Percentiles rank a stretch among this genome's conserved stretches.
Evolutionary conservation across 305 asterid genomes (phyloP).

Genomic region (Fraxinus xanthoxyloides): DNA sequence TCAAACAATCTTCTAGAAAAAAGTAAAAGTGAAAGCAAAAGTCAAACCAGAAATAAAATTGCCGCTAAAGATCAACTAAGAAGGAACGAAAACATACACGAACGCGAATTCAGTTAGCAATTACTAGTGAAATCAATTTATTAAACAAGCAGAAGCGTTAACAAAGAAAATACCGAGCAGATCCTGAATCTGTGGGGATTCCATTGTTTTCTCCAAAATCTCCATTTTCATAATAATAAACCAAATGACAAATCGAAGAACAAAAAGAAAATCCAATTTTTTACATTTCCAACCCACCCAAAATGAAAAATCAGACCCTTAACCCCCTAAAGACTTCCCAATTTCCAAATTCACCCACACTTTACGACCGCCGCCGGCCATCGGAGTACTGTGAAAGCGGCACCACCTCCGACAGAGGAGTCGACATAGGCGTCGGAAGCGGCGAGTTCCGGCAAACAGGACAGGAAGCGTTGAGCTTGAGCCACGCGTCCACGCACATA

Average conservation of each 20-base stretch:
- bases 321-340: not conserved
- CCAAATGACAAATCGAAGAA: not conserved
- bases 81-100: not conserved
- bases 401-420: conserved; percentile 28
- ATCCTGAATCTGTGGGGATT: not conserved
- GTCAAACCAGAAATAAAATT: too few species aligned
- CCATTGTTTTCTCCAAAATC: not conserved
- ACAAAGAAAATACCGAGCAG: not conserved
- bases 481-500: conserved; percentile 44
- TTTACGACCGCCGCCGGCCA: not conserved
- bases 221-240: not conserved
- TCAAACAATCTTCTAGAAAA: too few species aligned
- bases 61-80: not conserved
- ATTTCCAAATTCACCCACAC: not conserved
- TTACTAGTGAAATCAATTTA: not conserved
- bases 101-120: not conserved
- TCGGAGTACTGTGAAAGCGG: conserved; percentile 22
- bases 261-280: not conserved
- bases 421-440: conserved; percentile 23
- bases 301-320: not conserved
- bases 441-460: conserved; percentile 40
- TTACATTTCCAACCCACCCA: not conserved
- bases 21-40: too few species aligned
- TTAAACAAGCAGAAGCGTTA: not conserved
- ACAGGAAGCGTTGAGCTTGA: conserved; percentile 35